These are phyloP conservation scores for Buxus sempervirens DNA, from an alignment of 164 flowering plant genomes.

Conservation along the genomic window DNA sequence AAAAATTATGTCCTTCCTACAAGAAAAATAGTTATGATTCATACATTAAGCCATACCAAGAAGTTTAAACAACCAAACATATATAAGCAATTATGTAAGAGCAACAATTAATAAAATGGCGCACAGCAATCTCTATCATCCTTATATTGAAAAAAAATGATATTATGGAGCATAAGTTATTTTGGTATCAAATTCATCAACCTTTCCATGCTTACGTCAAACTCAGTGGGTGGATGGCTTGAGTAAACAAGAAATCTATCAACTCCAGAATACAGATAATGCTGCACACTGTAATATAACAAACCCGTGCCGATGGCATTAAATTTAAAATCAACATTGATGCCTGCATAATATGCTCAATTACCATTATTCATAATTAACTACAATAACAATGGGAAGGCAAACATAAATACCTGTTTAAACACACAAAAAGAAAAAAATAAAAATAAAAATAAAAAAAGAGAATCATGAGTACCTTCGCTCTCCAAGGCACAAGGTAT, in stretches of 20 bases:
- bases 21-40: too few species aligned
- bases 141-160: too few species aligned
- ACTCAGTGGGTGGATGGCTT: background rate
- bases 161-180: too few species aligned
- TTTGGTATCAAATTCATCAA: background rate
- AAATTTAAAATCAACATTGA: too few species aligned
- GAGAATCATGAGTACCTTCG: constrained; percentile 34
- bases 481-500: constrained; percentile 44
- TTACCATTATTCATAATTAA: background rate
- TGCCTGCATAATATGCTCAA: too few species aligned
- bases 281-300: too few species aligned
- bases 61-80: background rate
- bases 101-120: too few species aligned
- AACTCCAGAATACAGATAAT: background rate
- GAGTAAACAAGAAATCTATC: background rate
- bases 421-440: background rate
- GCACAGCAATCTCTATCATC: background rate
- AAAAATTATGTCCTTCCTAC: too few species aligned
- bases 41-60: background rate
- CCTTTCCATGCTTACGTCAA: background rate
- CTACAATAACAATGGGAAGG: background rate
- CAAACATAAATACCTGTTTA: background rate
- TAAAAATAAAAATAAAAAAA: background rate
- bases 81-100: background rate
- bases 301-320: too few species aligned